Base-by-base conservation (phyloP, 2,329 filamentous ascomycete species). In the Aspergillus sp. region DNA sequence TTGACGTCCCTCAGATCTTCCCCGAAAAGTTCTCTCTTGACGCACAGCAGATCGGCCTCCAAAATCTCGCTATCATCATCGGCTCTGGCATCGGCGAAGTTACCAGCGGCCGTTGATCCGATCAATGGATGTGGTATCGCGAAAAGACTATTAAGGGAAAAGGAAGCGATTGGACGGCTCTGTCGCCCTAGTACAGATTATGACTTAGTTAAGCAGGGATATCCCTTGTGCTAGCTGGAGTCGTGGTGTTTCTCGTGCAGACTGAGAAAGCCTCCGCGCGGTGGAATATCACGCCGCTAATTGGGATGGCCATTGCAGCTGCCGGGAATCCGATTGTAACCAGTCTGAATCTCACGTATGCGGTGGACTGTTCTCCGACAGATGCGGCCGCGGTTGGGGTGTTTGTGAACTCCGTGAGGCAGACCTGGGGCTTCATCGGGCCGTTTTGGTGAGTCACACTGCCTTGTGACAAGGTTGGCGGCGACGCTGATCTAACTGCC, bases 311-410 rank as follows among this genome's bases (percentile, higher is more conserved):
- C 3, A 81, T 85, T 61, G 79, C 77, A 0, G 82, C 81, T 0
- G 82, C 80, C 7, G 86, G 86, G 0, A 88, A 87, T 64, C 87
- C 89, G 73, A 81, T 89, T 31, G 80, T 88, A 19, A 88, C 86
- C 0, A 88, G 86, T 0, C 82, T 88, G 1, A 71, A 87, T 63
- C 82, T 87, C 51, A 89, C 87, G 0, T 89, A 75, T 68, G 82
- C 85, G 0, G 81, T 89, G 2, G 86, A 88, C 68, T 85, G 83
- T 66, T 83, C 85, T 64, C 80, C 78, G 0, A 76, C 83, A 38
- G 81, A 87, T 54, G 79, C 84, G 1, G 82, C 81, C 1, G 83
- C 81, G 56, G 79, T 88, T 19, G 86, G 86, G n/a, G 86, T 88
- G 0, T 87, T 87, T 61, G 80, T 88, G 67, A 86, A 81, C 2